These are phyloP conservation scores for Verbascum thapsus DNA, from an alignment of 257 asterid species.

Conservation along the genomic window DNA sequence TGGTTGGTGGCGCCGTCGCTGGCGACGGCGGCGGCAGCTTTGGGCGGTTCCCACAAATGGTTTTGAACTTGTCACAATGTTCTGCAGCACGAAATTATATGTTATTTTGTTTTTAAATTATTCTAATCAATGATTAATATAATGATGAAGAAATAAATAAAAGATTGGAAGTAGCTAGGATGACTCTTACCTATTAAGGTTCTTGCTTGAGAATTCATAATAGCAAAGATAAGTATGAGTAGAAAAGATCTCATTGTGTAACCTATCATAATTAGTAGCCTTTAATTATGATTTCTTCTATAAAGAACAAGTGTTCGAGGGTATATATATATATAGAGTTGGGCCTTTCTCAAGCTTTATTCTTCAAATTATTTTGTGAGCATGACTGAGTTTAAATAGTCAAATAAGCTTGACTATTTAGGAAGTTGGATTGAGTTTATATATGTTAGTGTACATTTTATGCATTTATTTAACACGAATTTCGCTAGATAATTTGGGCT, in stretches of 20 bases:
- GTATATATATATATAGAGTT: constrained; percentile 20
- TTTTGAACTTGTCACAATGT: constrained; percentile 1
- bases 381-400: no score
- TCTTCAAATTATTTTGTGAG: no score
- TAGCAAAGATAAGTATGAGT: constrained; percentile 27
- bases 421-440: no score
- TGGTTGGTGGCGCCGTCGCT: not conserved
- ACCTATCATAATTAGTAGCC: not conserved
- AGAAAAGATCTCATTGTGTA: constrained; percentile 29
- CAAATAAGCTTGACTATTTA: no score
- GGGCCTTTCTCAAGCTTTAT: no score
- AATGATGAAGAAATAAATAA: no score
- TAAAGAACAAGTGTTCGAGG: not conserved
- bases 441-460: no score
- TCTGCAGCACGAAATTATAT: constrained; percentile 8
- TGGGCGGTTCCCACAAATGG: not conserved
- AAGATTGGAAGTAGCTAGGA: no score
- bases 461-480: no score
- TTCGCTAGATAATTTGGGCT: no score
- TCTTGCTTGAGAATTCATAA: constrained; percentile 32
- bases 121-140: no score
- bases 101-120: no score
- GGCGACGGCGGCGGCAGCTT: constrained; percentile 11
- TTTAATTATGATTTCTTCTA: not conserved
- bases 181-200: constrained; percentile 16